Evolutionary conservation across 2,329 filamentous ascomycete genomes (phyloP), one percentile per base, ranked within the genome.

Genomic region (Lithohypha guttulata): DNA sequence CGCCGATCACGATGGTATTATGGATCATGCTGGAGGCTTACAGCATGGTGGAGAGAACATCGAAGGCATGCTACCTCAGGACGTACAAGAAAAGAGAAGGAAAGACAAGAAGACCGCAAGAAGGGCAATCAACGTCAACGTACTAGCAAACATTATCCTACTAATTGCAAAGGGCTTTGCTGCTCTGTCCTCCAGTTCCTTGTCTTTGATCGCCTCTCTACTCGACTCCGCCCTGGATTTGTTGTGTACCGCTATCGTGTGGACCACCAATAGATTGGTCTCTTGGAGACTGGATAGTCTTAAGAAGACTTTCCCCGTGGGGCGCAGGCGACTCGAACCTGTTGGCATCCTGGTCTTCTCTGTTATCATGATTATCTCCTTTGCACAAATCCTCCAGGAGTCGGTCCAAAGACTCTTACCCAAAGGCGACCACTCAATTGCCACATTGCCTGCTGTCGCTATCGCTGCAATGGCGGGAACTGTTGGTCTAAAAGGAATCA

Each of bases 311-410:
- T 79, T 78, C 51, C 75, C 75, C 0, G 72, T 78, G 15, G 70
- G 70, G 3, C 62, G 69, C 18, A 61, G 65, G 32, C 65, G 74
- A 6, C 64, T 79, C 6, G 74, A 78, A 46, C 75, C 75, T 0
- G 60, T 78, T 6, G 74, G 75, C 1, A 76, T 79, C 31, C 62
- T 79, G 7, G 73, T 77, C 33, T 78, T 78, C 56, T 71, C 68
- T 18, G 70, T 77, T 45, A 70, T 75, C 45, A 79, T 79, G 74
- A 65, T 78, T 33, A 69, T 76, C 3, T 75, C 72, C 2, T 78
- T 79, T 47, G 54, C 71, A 6, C 73, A 78, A 49, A 74, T 79
- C 30, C 57, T 75, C 6, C 61, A 77, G 50, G 72, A 78, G 51
- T 76, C 72, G n/a, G 64, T 77, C 1, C 54, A 65, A 45, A 75